phyloP scores from a whole-genome alignment of 768 basidiomycete genomes.

The Lactarius sanguifluus region DNA sequence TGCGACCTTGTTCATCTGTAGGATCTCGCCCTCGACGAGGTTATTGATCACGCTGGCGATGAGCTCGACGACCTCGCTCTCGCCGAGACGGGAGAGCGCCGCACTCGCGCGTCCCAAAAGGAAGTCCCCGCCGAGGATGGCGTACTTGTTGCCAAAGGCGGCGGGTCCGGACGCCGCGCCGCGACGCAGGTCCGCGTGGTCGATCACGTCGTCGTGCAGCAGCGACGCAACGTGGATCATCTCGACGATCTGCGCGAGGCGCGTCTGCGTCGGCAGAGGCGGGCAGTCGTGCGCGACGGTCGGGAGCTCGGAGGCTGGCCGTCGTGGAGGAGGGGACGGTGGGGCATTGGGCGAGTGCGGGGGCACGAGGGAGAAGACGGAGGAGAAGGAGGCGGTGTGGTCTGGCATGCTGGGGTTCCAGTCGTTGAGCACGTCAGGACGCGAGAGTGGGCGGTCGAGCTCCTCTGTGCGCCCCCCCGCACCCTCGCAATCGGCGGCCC shows the following conservation, averaged over 20 bases:
- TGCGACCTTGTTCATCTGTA: constrained; percentile 64
- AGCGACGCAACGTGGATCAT: constrained; percentile 97
- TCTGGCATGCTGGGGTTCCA: constrained; percentile 88
- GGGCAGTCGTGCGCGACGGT: constrained; percentile 37
- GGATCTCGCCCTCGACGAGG: constrained; percentile 93
- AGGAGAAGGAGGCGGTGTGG: constrained; percentile 65
- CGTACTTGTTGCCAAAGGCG: constrained; percentile 88
- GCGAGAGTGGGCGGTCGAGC: constrained; percentile 77
- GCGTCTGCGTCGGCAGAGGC: constrained; percentile 83
- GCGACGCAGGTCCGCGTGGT: constrained; percentile 70
- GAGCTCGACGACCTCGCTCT: constrained; percentile 88
- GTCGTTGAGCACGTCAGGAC: constrained; percentile 83
- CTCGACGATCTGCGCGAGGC: constrained; percentile 94
- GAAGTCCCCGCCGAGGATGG: constrained; percentile 95
- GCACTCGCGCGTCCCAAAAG: constrained; percentile 88
- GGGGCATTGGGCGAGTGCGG: constrained; percentile 43
- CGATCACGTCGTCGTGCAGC: constrained; percentile 89
- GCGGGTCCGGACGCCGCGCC: constrained; percentile 65
- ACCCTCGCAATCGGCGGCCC: constrained; percentile 59
- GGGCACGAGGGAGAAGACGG: constrained; percentile 49
- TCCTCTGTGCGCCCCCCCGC: constrained; percentile 53
- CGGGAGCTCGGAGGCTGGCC: constrained; percentile 32
- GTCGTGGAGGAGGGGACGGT: constrained; percentile 38
- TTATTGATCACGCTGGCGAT: constrained; percentile 91
- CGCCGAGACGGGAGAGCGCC: constrained; percentile 82